phyloP scores from a whole-genome alignment of 129 eudicot genomes.

The Flaveria linearis region DNA sequence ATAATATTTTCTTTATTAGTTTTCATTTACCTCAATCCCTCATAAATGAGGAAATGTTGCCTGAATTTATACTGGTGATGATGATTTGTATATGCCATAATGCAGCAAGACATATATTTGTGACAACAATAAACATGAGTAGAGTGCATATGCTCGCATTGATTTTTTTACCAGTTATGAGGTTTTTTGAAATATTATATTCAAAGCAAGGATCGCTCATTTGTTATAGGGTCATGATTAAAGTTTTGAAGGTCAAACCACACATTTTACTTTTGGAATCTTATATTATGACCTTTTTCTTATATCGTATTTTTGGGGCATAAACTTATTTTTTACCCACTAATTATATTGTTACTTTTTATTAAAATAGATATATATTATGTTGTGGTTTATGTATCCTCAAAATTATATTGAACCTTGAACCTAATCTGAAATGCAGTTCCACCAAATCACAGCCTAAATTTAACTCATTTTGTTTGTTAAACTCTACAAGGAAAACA shows the following conservation, averaged over 20 bases:
- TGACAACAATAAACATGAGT: background rate
- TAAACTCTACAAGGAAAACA: background rate
- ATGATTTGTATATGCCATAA: background rate
- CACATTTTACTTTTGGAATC: background rate
- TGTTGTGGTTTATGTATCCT: background rate
- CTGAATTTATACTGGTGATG: background rate
- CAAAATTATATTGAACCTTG: background rate
- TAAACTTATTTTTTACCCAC: background rate
- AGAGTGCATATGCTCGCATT: background rate
- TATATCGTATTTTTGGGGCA: background rate
- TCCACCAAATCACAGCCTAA: background rate
- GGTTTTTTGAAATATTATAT: background rate
- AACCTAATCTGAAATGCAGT: background rate
- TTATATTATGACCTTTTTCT: background rate
- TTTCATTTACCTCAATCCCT: slow-evolving; percentile 1
- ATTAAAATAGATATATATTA: background rate
- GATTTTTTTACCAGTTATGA: background rate
- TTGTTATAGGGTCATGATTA: background rate
- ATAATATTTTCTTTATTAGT: background rate
- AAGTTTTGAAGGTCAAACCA: background rate
- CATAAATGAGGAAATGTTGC: slow-evolving; percentile 5
- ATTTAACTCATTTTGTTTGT: background rate
- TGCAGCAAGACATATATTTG: slow-evolving; percentile 14
- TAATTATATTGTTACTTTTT: background rate
- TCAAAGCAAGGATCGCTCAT: background rate